Percentiles rank a stretch among this genome's conserved stretches.
These are phyloP conservation scores for Saccharomycopsis javanensis DNA, from an alignment of 805 yeast species.

Conservation along the genomic window DNA sequence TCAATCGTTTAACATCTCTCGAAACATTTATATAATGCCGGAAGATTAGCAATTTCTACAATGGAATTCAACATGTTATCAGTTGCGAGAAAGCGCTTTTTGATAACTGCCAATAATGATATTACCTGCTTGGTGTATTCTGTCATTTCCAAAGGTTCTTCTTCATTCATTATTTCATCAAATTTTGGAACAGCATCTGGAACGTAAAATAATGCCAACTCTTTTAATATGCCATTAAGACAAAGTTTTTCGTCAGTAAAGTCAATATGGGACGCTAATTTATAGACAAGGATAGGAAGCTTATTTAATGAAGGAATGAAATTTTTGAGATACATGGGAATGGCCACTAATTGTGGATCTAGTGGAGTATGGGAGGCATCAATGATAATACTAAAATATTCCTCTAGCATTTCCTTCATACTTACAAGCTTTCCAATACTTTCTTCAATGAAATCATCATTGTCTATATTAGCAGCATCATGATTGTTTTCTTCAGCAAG, in stretches of 20 bases:
- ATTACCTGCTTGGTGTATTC: constrained; percentile 38
- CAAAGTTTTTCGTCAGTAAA: constrained; percentile 66
- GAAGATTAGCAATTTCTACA: constrained; percentile 81
- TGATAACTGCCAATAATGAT: constrained; percentile 54
- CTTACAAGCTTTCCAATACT: constrained; percentile 24
- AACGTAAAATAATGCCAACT: constrained; percentile 62
- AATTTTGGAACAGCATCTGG: constrained; percentile 37
- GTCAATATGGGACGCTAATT: constrained; percentile 48
- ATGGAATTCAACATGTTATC: constrained; percentile 41
- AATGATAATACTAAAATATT: constrained; percentile 59
- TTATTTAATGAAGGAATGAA: constrained; percentile 56
- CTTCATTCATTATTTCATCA: constrained; percentile 22
- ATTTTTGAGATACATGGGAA: constrained; percentile 64
- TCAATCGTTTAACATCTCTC: constrained; percentile 64
- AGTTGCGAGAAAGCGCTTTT: constrained; percentile 57
- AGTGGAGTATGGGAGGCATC: constrained; percentile 25
- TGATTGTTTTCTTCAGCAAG: background rate
- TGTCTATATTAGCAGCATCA: background rate
- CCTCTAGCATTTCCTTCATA: constrained; percentile 71
- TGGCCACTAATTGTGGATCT: constrained; percentile 31
- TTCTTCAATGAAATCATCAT: background rate
- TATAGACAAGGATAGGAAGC: constrained; percentile 55
- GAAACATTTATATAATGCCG: constrained; percentile 84
- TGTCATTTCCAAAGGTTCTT: constrained; percentile 24
- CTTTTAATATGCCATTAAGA: constrained; percentile 51